These are phyloP conservation scores for Serendipita sp. DNA, from an alignment of 768 basidiomycete genomes.

Conservation along the genomic window DNA sequence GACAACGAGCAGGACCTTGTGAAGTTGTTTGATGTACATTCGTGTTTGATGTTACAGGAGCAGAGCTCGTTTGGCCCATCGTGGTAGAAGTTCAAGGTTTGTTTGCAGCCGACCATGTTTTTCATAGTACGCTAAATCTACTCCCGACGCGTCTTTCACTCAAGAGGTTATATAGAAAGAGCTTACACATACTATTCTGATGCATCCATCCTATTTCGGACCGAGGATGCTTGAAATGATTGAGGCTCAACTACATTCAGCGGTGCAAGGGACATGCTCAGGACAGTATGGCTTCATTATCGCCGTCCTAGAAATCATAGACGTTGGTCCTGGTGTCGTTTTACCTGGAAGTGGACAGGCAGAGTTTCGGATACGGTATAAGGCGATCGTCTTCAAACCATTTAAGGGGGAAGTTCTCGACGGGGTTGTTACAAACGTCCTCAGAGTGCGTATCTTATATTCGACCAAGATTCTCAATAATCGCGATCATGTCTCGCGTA, in stretches of 20 bases:
- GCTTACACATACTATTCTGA: conserved; percentile 89
- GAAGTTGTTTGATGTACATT: not conserved
- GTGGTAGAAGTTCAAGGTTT: conserved; percentile 3
- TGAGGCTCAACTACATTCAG: conserved; percentile 81
- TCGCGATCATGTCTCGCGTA: conserved; percentile 3
- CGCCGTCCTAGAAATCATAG: conserved; percentile 75
- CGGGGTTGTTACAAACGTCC: conserved; percentile 88
- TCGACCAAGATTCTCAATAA: not conserved
- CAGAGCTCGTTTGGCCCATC: not conserved
- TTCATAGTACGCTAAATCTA: conserved; percentile 8
- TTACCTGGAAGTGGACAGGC: conserved; percentile 86
- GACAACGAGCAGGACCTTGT: conserved; percentile 35
- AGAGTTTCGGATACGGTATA: conserved; percentile 86
- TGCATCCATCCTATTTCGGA: conserved; percentile 97
- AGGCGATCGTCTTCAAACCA: conserved; percentile 98
- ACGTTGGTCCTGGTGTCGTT: conserved; percentile 87
- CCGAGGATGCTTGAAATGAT: conserved; percentile 90
- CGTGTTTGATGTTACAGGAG: not conserved
- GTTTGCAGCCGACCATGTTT: conserved; percentile 8
- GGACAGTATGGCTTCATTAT: conserved; percentile 93
- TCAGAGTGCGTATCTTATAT: conserved; percentile 46
- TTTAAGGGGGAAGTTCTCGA: conserved; percentile 99
- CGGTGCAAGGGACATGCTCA: conserved; percentile 94
- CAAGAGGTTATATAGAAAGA: conserved; percentile 50
- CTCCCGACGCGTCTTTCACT: not conserved